Evolutionary conservation across 2,329 filamentous ascomycete species (phyloP).

Genomic region (Sporothrix dimorphospora): DNA sequence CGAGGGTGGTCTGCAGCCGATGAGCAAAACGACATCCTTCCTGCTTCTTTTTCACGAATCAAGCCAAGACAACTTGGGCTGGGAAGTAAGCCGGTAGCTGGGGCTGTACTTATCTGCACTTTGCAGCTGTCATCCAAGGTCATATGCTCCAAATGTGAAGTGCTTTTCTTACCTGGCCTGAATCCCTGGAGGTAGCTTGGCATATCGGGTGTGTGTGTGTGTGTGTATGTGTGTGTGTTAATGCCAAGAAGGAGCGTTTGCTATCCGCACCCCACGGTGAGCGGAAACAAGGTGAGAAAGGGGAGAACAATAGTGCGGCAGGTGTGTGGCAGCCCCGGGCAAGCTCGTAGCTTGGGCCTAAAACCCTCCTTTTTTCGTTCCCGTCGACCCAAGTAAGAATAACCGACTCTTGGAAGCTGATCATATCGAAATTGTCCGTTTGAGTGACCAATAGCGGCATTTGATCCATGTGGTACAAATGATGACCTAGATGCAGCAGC

Average conservation of each 20-base stretch:
- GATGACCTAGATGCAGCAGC: not conserved
- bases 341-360: not conserved
- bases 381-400: too few species aligned
- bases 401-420: not conserved
- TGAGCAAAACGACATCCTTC: not conserved
- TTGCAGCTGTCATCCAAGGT: not conserved
- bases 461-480: not conserved
- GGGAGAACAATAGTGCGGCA: not conserved
- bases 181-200: not conserved
- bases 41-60: constrained; percentile 6
- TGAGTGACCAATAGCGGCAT: constrained; percentile 1
- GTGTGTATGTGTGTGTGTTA: not conserved
- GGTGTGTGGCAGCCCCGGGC: not conserved
- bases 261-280: constrained; percentile 17
- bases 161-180: not conserved
- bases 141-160: not conserved
- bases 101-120: not conserved
- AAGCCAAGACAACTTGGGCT: not conserved
- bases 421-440: not conserved
- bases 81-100: not conserved
- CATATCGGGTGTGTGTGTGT: constrained; percentile 6
- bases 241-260: not conserved
- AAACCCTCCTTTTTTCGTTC: not conserved
- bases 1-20: constrained; percentile 1
- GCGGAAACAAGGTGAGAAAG: not conserved